Evolutionary conservation across 2,329 filamentous ascomycete genomes (phyloP).

Genomic region (Lachnellula suecica): DNA sequence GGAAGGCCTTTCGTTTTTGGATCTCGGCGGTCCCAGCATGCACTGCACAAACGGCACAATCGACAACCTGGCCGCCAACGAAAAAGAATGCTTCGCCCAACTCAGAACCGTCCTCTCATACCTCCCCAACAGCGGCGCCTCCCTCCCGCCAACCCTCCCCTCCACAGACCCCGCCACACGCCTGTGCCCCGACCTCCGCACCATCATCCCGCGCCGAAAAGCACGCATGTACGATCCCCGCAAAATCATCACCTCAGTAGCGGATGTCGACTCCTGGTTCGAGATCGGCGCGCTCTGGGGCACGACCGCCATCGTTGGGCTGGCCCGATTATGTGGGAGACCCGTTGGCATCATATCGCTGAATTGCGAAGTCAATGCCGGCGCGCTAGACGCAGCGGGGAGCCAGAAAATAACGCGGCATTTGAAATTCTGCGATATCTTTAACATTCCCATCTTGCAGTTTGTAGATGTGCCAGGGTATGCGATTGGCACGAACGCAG

Average conservation of each 20-base stretch:
- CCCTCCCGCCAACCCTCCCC: slow-evolving; percentile 49
- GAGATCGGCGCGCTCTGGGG: slow-evolving; percentile 65
- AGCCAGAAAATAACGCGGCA: slow-evolving; percentile 60
- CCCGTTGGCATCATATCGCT: slow-evolving; percentile 59
- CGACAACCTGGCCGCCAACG: slow-evolving; percentile 60
- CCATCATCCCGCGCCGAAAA: slow-evolving; percentile 55
- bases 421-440: slow-evolving; percentile 63
- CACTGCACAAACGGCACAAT: slow-evolving; percentile 67
- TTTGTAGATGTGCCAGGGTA: slow-evolving; percentile 65
- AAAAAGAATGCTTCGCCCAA: slow-evolving; percentile 62
- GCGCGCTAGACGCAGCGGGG: slow-evolving; percentile 59
- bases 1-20: slow-evolving; percentile 56
- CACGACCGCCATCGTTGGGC: slow-evolving; percentile 57
- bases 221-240: slow-evolving; percentile 61
- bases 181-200: slow-evolving; percentile 47
- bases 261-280: slow-evolving; percentile 58
- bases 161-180: slow-evolving; percentile 50
- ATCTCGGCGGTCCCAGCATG: slow-evolving; percentile 59
- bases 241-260: slow-evolving; percentile 54
- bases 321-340: slow-evolving; percentile 55
- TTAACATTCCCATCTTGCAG: slow-evolving; percentile 63
- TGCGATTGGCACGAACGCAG: slow-evolving; percentile 62
- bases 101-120: slow-evolving; percentile 55
- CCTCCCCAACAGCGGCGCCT: slow-evolving; percentile 55
- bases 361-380: slow-evolving; percentile 61